phyloP scores from a whole-genome alignment of 2,329 filamentous ascomycete species.

The Aspergillus sp. region DNA sequence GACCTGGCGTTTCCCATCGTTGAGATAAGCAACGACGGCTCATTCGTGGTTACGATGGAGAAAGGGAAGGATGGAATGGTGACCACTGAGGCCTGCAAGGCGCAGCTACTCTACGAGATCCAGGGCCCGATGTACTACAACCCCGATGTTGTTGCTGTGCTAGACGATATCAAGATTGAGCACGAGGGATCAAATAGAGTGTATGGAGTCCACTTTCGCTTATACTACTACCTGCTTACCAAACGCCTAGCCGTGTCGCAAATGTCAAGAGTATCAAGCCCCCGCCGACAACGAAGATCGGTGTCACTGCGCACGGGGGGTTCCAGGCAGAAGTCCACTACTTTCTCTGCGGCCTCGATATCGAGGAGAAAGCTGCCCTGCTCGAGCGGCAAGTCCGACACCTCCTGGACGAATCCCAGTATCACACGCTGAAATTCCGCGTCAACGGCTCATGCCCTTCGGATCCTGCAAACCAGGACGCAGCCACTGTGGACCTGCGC shows the following conservation, averaged over 20 bases:
- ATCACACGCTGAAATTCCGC: conserved; percentile 16
- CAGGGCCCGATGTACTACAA: conserved; percentile 51
- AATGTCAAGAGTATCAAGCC: conserved; percentile 43
- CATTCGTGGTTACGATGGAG: conserved; percentile 21
- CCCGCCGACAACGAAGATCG: conserved; percentile 47
- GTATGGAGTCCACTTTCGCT: conserved; percentile 11
- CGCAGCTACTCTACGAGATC: conserved; percentile 49
- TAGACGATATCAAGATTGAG: conserved; percentile 28
- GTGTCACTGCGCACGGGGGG: conserved; percentile 40
- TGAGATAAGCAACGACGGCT: conserved; percentile 17
- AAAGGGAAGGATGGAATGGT: conserved; percentile 23
- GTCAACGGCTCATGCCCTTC: conserved; percentile 13
- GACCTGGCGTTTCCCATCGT: conserved; percentile 30
- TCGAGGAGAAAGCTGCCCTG: conserved; percentile 38
- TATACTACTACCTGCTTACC: no score
- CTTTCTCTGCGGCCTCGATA: conserved; percentile 41
- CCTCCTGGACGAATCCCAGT: conserved; percentile 22
- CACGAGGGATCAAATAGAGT: conserved; percentile 41
- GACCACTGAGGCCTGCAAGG: conserved; percentile 41
- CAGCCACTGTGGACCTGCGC: conserved; percentile 27
- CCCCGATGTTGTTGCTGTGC: conserved; percentile 48
- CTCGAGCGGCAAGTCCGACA: conserved; percentile 39
- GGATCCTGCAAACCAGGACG: conserved; percentile 33
- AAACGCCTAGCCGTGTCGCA: not conserved
- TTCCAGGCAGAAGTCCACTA: conserved; percentile 43